Conservation (phyloP, 345 rosid genomes). For the Lenwebbia sp. region DNA sequence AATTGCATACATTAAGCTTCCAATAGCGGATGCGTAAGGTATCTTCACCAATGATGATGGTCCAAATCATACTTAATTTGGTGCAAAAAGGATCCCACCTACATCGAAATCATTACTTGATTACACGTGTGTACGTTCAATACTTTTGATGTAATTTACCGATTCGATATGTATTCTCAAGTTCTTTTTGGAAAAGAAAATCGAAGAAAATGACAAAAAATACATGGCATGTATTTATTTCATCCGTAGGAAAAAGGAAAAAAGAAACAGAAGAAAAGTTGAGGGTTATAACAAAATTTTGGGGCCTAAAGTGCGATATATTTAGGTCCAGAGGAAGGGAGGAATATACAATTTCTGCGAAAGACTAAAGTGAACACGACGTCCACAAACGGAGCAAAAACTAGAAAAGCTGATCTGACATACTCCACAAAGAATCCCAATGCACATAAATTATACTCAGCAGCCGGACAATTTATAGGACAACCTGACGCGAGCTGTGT, state of each 20-base stretch:
- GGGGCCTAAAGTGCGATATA: neutral
- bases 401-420: neutral
- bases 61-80: neutral
- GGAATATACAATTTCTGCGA: neutral
- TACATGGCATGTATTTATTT: neutral
- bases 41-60: neutral
- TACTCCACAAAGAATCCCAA: neutral
- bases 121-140: neutral
- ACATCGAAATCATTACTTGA: neutral
- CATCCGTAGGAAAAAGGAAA: neutral
- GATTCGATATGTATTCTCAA: neutral
- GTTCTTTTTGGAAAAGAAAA: neutral
- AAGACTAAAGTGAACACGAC: neutral
- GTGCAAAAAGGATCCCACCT: neutral
- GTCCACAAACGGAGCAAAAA: neutral
- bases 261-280: accelerated
- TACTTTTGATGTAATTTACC: neutral
- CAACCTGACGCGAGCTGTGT: neutral
- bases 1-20: no score
- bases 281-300: neutral
- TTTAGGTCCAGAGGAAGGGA: neutral
- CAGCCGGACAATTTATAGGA: neutral
- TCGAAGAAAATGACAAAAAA: neutral
- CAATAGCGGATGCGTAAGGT: no score
- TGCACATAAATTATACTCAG: neutral